Percentiles rank a stretch among this genome's conserved stretches.
These are phyloP conservation scores for Prunus kanzakura DNA, from an alignment of 306 rosid genomes.

Conservation along the genomic window DNA sequence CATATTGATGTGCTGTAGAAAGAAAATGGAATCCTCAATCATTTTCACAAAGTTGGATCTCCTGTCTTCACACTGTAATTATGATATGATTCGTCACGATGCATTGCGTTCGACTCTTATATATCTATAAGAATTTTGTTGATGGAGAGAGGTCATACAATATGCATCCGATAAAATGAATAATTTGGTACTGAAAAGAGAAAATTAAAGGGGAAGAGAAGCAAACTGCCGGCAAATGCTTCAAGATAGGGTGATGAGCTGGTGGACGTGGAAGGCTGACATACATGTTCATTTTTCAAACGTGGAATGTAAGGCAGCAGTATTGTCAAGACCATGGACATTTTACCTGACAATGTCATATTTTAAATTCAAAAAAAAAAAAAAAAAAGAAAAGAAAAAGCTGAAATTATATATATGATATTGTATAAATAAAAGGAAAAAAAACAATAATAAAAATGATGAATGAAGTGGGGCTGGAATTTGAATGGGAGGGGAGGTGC, in stretches of 20 bases:
- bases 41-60: not conserved
- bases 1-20: too few species aligned
- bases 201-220: not conserved
- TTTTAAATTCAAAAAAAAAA: not conserved
- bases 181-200: not conserved
- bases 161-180: not conserved
- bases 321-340: slow-evolving; percentile 16
- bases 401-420: not conserved
- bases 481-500: not conserved
- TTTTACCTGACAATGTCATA: slow-evolving; percentile 1
- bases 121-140: too few species aligned
- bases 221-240: slow-evolving; percentile 4
- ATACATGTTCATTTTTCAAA: slow-evolving; percentile 11
- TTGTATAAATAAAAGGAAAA: not conserved
- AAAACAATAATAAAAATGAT: not conserved
- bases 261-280: not conserved
- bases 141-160: not conserved
- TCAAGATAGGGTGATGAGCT: not conserved
- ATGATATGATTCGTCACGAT: not conserved
- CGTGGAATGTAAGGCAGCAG: not conserved
- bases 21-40: not conserved
- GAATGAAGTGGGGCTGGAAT: not conserved
- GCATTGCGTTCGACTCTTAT: too few species aligned
- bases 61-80: too few species aligned
- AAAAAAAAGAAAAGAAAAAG: too few species aligned